These are phyloP conservation scores for Scedosporium boydii DNA, from an alignment of 2,329 filamentous ascomycete species.

Conservation along the genomic window DNA sequence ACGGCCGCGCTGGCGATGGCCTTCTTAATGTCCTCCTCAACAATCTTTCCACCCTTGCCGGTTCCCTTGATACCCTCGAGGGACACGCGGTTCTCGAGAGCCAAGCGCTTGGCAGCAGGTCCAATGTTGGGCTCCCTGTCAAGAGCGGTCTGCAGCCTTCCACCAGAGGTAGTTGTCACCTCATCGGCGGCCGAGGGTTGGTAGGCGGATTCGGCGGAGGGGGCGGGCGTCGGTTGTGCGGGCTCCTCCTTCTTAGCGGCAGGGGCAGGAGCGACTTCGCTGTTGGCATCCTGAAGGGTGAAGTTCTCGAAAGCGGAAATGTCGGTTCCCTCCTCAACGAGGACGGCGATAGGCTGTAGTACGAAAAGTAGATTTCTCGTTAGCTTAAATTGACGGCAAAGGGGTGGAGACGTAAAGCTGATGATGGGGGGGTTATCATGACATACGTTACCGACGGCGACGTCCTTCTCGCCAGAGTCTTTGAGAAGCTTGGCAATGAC, in stretches of 20 bases:
- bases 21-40: slow-evolving; percentile 89
- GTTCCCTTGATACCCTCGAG: slow-evolving; percentile 76
- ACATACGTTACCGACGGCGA: slow-evolving; percentile 89
- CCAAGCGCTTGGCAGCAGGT: slow-evolving; percentile 69
- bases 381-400: background rate
- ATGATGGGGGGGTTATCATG: background rate
- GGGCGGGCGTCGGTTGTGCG: slow-evolving; percentile 42
- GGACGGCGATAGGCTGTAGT: slow-evolving; percentile 79
- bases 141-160: slow-evolving; percentile 72
- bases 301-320: slow-evolving; percentile 83
- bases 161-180: slow-evolving; percentile 51
- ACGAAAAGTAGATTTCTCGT: slow-evolving; percentile 8
- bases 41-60: slow-evolving; percentile 78
- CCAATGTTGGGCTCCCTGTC: slow-evolving; percentile 70
- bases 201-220: slow-evolving; percentile 32
- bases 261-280: slow-evolving; percentile 56
- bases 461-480: slow-evolving; percentile 86
- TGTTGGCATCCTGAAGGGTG: slow-evolving; percentile 81
- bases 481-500: slow-evolving; percentile 89
- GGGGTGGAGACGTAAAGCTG: background rate
- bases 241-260: slow-evolving; percentile 58
- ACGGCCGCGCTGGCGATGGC: slow-evolving; percentile 49
- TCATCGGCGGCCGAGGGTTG: slow-evolving; percentile 45
- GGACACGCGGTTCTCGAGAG: slow-evolving; percentile 73
- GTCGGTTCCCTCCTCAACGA: slow-evolving; percentile 87